Evolutionary conservation across 2,329 filamentous ascomycete genomes (phyloP), one percentile per base, ranked within the genome.

Genomic region (Dissoconium aciculare): DNA sequence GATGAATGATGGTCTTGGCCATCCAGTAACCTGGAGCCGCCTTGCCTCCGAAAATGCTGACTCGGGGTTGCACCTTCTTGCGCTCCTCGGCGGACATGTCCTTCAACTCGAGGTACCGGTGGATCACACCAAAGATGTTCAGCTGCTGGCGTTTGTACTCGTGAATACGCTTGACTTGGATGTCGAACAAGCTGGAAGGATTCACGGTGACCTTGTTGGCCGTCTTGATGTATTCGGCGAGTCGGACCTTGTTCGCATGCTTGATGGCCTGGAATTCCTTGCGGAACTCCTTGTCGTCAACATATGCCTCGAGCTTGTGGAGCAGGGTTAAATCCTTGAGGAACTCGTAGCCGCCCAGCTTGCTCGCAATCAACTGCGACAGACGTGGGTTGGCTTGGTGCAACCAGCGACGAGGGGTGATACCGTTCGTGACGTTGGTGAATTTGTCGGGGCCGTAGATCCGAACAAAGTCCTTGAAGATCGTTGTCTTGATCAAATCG

Each of bases 1-100:
- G 70, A 53, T 95, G 87, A 47, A 98, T 98, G 27, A 53, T 42
- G 24, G 89, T 91, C 71, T 98, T 98, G 21, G 89, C 89, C 89
- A 95, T 98, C 89, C 89, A 98, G 66, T 98, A 98, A 11, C 89
- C 89, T 0, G 89, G 89, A 2, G 89, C 89, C 15, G 89, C 89
- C 62, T 98, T 98, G 47, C 89, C 89, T 52, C 89, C 89, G 53
- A 98, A 95, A 56, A 98, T 91, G 34, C 80, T 89, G 6, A 95
- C 89, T 30, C 87, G 78, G 11, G 85, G 83, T 26, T 77, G 71
- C 37, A 81, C 67, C 61, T 89, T 89, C 67, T 91, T 87, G 43
- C 76, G 73, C 53, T 93, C 78, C 47, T 84, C 81, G 0, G 81
- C 65, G 14, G 68, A 72, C 78, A 93, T 74, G 19, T 71, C 68